phyloP scores from a whole-genome alignment of 139 green algal genomes.

The Pycnococcus provasolii region DNA sequence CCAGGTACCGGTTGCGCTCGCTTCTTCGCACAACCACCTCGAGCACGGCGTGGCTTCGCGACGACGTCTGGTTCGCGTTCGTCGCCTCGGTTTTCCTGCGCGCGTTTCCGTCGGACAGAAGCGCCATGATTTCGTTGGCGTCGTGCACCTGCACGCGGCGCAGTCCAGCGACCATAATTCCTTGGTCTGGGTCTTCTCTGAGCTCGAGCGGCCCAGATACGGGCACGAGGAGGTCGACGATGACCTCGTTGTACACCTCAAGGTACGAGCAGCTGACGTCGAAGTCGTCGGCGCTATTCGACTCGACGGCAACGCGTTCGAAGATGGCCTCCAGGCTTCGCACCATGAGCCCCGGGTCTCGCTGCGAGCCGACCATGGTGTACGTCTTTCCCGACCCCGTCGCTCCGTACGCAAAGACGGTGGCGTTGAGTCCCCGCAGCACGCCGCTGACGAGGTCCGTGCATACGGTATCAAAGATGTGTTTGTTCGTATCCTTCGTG shows the following conservation, averaged over 20 bases:
- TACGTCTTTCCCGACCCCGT: conserved; percentile 44
- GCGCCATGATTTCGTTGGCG: conserved; percentile 29
- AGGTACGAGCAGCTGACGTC: conserved; percentile 39
- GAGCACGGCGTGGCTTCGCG: conserved; percentile 47
- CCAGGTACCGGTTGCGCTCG: conserved; percentile 9
- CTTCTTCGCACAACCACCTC: conserved; percentile 29
- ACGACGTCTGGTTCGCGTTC: conserved; percentile 35
- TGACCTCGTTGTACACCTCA: conserved; percentile 44
- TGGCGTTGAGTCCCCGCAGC: conserved; percentile 62
- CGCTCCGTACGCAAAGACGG: conserved; percentile 60
- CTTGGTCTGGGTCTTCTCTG: conserved; percentile 34
- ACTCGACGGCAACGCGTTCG: conserved; percentile 32
- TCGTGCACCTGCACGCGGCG: conserved; percentile 13
- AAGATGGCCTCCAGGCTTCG: conserved; percentile 63
- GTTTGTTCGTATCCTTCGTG: conserved; percentile 41
- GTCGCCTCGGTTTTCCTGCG: conserved; percentile 38
- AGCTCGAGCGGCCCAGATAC: conserved; percentile 28
- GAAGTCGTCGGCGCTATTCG: conserved; percentile 10
- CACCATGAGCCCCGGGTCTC: conserved; percentile 71
- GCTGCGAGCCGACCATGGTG: conserved; percentile 36
- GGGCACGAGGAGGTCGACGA: conserved; percentile 36
- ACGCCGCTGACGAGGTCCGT: conserved; percentile 49
- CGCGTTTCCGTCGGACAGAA: conserved; percentile 35
- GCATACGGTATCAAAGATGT: conserved; percentile 59
- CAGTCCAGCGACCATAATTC: conserved; percentile 16